Evolutionary conservation across 768 basidiomycete species (phyloP).

Genomic region (Serpula lacrymans): DNA sequence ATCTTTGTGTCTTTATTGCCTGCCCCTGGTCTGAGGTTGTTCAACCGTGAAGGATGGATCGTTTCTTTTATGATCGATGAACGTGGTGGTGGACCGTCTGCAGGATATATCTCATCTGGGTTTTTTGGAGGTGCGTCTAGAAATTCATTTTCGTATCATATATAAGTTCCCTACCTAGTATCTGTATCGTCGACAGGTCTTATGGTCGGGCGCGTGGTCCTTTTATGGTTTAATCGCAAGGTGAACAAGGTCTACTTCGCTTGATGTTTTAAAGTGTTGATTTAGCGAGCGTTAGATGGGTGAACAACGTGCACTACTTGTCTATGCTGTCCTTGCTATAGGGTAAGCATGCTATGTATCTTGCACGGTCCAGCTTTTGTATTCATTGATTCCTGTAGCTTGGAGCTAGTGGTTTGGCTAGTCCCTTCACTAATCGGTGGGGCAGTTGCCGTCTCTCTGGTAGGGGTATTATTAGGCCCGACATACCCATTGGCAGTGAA

Average conservation of each 20-base stretch:
- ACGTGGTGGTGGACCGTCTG: conserved; percentile 41
- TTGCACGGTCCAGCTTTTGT: neutral
- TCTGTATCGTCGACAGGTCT: no score
- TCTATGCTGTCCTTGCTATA: conserved; percentile 45
- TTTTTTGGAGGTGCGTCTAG: conserved; percentile 39
- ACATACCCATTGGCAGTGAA: conserved; percentile 33
- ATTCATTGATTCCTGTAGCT: conserved; percentile 8
- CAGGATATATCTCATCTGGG: conserved; percentile 50
- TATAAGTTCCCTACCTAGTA: no score
- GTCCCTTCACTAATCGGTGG: conserved; percentile 32
- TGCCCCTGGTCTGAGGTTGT: neutral
- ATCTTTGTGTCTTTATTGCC: neutral
- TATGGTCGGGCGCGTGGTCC: conserved; percentile 44
- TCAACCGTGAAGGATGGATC: conserved; percentile 50
- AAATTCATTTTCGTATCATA: neutral
- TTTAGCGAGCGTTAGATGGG: conserved; percentile 37
- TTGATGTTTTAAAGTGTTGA: no score
- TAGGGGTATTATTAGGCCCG: conserved; percentile 39
- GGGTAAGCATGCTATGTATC: conserved; percentile 25
- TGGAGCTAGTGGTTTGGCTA: conserved; percentile 39
- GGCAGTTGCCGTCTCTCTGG: conserved; percentile 35
- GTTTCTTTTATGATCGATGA: conserved; percentile 47
- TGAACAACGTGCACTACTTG: conserved; percentile 42
- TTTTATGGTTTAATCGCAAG: conserved; percentile 49
- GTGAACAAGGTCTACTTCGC: no score